Evolutionary conservation across 2,329 filamentous ascomycete species (phyloP).

Genomic region (Fusarium begoniae): DNA sequence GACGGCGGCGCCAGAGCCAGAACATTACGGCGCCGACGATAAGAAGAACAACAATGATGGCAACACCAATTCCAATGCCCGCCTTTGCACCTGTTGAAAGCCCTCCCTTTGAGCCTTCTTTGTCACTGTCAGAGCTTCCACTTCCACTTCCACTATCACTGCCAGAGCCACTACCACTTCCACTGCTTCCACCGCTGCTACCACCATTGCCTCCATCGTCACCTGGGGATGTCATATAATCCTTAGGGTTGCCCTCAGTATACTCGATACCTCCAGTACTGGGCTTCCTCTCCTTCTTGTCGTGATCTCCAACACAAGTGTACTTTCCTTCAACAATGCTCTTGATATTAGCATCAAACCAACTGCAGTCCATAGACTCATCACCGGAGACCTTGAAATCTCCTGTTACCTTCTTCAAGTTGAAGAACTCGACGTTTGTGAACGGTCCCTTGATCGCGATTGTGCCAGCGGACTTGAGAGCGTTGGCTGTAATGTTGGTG

Average conservation of each 20-base stretch:
- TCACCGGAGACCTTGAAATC: conserved; percentile 41
- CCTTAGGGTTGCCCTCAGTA: conserved; percentile 38
- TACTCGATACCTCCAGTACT: conserved; percentile 43
- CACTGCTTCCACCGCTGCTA: not conserved
- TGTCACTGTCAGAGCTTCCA: not conserved
- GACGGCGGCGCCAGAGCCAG: conserved; percentile 35
- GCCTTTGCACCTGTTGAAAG: conserved; percentile 40
- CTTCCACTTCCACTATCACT: not conserved
- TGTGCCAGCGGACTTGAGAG: conserved; percentile 38
- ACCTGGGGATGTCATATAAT: conserved; percentile 36
- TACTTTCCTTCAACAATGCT: conserved; percentile 41
- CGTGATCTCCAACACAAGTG: conserved; percentile 38
- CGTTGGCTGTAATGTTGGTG: conserved; percentile 42
- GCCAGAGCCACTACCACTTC: conserved; percentile 4
- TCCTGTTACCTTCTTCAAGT: conserved; percentile 38
- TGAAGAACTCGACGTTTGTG: conserved; percentile 42
- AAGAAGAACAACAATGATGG: conserved; percentile 12
- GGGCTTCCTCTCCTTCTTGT: conserved; percentile 38
- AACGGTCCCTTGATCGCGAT: conserved; percentile 39
- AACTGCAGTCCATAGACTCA: conserved; percentile 44
- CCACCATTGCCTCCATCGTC: not conserved
- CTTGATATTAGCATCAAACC: conserved; percentile 43
- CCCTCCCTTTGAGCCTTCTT: conserved; percentile 16
- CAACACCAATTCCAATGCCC: conserved; percentile 35
- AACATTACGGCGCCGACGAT: conserved; percentile 19